Evolutionary conservation across 2,329 filamentous ascomycete species (phyloP).

Genomic region (Diaporthe citriasiana): DNA sequence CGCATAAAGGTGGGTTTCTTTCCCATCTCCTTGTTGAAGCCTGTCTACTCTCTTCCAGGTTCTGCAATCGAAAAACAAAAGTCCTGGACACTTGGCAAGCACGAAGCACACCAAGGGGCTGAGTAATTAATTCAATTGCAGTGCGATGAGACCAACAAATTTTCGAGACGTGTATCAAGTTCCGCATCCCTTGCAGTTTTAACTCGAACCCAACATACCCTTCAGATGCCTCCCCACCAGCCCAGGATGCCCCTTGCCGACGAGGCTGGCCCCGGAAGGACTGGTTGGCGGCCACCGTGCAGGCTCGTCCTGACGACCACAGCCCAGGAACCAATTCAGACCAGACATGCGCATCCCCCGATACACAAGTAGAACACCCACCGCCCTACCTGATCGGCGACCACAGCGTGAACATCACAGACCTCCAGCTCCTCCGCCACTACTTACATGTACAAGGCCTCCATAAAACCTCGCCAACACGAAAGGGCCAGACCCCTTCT

Average conservation of each 20-base stretch:
- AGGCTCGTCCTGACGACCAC: background rate
- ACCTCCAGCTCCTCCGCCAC: constrained; percentile 48
- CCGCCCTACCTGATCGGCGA: constrained; percentile 21
- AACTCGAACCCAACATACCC: constrained; percentile 13
- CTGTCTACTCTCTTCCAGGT: background rate
- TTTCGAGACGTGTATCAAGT: constrained; percentile 33
- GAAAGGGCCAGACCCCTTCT: constrained; percentile 31
- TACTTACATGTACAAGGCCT: constrained; percentile 46
- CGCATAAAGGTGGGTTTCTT: background rate
- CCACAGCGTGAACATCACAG: constrained; percentile 42
- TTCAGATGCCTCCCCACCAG: constrained; percentile 7
- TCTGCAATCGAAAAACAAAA: too few species aligned
- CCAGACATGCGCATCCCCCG: background rate
- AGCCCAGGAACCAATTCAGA: background rate
- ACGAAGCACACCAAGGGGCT: background rate
- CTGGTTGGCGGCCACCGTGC: background rate
- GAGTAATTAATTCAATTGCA: background rate
- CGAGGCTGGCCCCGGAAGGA: constrained; percentile 21
- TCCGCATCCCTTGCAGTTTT: constrained; percentile 31
- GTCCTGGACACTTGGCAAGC: background rate
- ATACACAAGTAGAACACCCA: background rate
- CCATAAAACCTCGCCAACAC: constrained; percentile 44
- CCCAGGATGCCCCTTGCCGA: background rate
- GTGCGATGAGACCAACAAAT: constrained; percentile 33
- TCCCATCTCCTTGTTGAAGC: too few species aligned